Base-by-base conservation (phyloP, 2,329 filamentous ascomycete genomes). In the Aspergillus proliferans region DNA sequence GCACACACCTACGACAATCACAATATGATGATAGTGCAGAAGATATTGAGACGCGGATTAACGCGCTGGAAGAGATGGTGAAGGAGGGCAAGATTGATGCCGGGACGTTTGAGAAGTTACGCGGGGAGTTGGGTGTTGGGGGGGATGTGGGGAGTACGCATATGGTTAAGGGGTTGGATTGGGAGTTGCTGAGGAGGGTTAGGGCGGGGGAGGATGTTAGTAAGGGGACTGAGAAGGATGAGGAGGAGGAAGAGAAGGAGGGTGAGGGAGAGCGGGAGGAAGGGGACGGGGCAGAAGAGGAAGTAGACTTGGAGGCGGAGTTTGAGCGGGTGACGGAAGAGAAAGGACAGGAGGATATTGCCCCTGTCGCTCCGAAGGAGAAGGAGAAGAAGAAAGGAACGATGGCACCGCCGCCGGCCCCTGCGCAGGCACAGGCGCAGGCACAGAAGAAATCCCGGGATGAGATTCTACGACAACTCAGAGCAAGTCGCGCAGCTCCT, bases 111-210 rank as follows among this genome's bases (percentile, higher is more conserved):
- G 84, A 92, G 59, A 83, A 79, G 59, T 68, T 92, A 38, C 77
- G 86, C 30, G 80, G 81, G 54, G 81, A 94, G 58, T 88, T 96
- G 48, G 81, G 72, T 0, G 75, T 88, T 1, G 91, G 90, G 3
- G 92, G 91, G 6, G 87, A 95, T 65, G 71, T 91, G 19, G 75
- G 75, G 12, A 88, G 83, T 58, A 95, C 90, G 12, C 89, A 95
- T 75, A 71, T 96, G 56, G 85, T 97, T 43, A 97, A 96, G 65
- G 93, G 93, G 0, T 71, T 98, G 45, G 93, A 98, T 69, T 87
- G 89, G 65, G 86, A 87, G 66, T 74, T 97, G 10, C 73, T 77
- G 54, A 58, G 64, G 55, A 60, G 71, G 45, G 65, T 72, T 0
- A 70, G 66, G 47, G 69, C 66, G n/a, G 75, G 75, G 1, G 75